Percentiles rank a stretch among this genome's conserved stretches.
These are phyloP conservation scores for Tolypocladium amazonense DNA, from an alignment of 2,329 filamentous ascomycete genomes.

Conservation along the genomic window DNA sequence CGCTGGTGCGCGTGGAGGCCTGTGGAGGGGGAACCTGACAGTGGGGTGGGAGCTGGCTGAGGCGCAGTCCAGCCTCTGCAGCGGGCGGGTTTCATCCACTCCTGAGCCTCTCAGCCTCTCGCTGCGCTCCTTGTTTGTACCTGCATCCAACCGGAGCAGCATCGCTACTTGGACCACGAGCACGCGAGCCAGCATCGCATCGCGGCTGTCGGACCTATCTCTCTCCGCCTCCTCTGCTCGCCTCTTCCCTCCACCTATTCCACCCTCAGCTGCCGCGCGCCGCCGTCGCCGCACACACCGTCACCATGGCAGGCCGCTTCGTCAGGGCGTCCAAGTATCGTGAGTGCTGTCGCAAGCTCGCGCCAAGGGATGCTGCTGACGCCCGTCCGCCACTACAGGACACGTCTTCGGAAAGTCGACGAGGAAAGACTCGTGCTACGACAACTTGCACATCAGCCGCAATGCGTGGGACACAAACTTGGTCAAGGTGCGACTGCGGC, in stretches of 20 bases:
- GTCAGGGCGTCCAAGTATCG: slow-evolving; percentile 60
- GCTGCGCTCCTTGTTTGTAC: not conserved
- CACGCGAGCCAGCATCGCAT: slow-evolving; percentile 1
- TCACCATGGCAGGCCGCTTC: slow-evolving; percentile 51
- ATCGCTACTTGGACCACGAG: not conserved
- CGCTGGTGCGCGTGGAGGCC: not conserved
- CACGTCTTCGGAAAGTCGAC: slow-evolving; percentile 96
- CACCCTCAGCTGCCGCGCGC: slow-evolving; percentile 1
- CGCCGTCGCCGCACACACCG: slow-evolving; percentile 6
- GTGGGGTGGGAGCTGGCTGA: not conserved
- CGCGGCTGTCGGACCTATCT: slow-evolving; percentile 8
- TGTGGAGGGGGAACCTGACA: not conserved
- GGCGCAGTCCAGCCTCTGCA: not conserved
- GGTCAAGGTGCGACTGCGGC: slow-evolving; percentile 61
- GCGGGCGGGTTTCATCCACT: not conserved
- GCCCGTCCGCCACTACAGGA: slow-evolving; percentile 42
- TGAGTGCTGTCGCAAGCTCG: slow-evolving; percentile 26
- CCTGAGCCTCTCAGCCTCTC: not conserved
- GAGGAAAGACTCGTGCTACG: slow-evolving; percentile 96
- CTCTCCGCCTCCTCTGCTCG: slow-evolving; percentile 1
- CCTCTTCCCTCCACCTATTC: slow-evolving; percentile 4
- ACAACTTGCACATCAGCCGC: slow-evolving; percentile 91
- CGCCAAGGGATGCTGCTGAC: not conserved
- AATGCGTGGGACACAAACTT: slow-evolving; percentile 99
- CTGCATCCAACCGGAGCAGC: not conserved